Evolutionary conservation across 148 eudicot genomes (phyloP), one percentile per base, ranked within the genome.

Genomic region (Amaranthus palmeri): DNA sequence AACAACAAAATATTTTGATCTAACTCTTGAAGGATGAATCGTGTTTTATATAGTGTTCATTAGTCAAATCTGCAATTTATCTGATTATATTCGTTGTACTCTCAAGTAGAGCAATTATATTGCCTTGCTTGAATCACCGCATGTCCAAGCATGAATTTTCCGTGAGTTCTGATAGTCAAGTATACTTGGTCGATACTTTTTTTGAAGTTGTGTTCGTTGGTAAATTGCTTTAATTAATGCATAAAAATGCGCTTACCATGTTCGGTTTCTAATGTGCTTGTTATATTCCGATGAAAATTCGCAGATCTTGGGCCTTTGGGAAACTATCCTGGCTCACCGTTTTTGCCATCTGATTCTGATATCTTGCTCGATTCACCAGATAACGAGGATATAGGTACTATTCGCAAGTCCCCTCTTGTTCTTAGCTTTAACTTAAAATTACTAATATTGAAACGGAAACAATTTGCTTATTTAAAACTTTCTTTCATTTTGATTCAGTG

Each of bases 241-340:
- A 61, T 11, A 25, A 41, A n/a, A 12, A 8, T 57, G n/a, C 14
- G 11, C 3, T 10, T 12, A 44, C 54, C 12, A 25, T 66, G 61
- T 17, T 56, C 55, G 51, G 18, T 14, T 43, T 47, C 61, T 54
- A 43, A 7, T 77, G 48, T 7, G 57, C 48, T 64, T 75, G 7
- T 40, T 57, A 61, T 59, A 11, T 44, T 47, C 11, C 42, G 65
- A 12, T 25, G 36, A 57, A 49, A 49, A 53, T 65, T 49, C 73
- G 74, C 93, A 95, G 99, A 95, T 87, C 88, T 95, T 78, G 98
- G 98, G 76, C 85, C 90, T 54, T 82, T 95, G 78, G 97, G 99
- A 79, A 91, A 95, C 78, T 95, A 95, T 86, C 93, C 97, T 53
- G 96, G 97, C 54, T 95, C 97, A 13, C 97, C 99, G 12, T 95